Conservation (phyloP, 306 rosid genomes). For the Mucuna pruriens region DNA sequence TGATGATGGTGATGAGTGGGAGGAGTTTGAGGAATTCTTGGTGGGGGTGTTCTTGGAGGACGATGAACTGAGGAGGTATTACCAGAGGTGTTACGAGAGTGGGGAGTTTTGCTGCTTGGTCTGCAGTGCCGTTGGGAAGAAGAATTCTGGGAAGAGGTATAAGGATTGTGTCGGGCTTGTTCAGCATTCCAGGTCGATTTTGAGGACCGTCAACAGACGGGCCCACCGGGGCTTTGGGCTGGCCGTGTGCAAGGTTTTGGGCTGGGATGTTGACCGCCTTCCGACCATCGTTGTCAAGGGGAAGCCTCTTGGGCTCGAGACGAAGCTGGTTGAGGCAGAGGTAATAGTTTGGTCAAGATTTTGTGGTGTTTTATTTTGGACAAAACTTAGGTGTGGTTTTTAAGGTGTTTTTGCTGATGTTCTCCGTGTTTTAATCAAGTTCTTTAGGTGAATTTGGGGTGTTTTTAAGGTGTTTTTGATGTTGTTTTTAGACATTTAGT, state of each 20-base stretch:
- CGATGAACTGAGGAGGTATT: constrained; percentile 55
- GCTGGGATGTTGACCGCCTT: constrained; percentile 73
- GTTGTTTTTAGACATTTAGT: not conserved
- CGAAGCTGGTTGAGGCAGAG: constrained; percentile 29
- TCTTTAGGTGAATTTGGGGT: not conserved
- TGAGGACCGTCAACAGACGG: constrained; percentile 43
- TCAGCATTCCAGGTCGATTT: constrained; percentile 57
- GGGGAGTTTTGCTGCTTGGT: constrained; percentile 79
- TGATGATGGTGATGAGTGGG: constrained; percentile 17
- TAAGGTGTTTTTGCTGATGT: not conserved
- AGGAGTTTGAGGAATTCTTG: constrained; percentile 47
- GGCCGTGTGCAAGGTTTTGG: constrained; percentile 69
- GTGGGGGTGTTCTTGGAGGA: constrained; percentile 54
- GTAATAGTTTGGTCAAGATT: constrained; percentile 19
- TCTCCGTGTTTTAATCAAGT: not conserved
- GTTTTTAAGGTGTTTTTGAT: not conserved
- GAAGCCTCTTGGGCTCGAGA: constrained; percentile 48
- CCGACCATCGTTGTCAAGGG: constrained; percentile 59
- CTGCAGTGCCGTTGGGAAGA: constrained; percentile 62
- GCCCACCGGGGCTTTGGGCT: constrained; percentile 71
- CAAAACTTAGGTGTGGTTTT: not conserved
- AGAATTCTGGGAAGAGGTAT: constrained; percentile 51
- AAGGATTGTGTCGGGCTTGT: constrained; percentile 62
- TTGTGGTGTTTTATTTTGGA: not conserved
- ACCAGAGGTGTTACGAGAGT: constrained; percentile 50